A percentile compares a stretch with the other conserved stretches of the same genome.
Conservation (phyloP, 2,329 filamentous ascomycete species). For the Colletotrichum acutatum region DNA sequence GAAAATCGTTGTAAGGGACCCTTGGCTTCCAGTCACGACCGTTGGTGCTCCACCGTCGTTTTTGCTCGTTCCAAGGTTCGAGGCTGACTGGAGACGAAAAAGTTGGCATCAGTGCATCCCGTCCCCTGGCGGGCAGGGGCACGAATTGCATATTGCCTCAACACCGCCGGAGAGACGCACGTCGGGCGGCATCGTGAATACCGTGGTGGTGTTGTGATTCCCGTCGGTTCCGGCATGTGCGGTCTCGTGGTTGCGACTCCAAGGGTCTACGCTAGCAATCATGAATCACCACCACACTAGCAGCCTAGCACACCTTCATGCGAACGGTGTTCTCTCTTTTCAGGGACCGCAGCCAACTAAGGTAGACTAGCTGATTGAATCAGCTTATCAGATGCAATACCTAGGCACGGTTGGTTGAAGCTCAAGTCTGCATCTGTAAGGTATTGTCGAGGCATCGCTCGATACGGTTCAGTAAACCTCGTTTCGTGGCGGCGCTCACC, state of each 20-base stretch:
- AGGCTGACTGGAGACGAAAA: constrained; percentile 10
- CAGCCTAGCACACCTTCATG: not conserved
- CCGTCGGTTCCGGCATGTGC: constrained; percentile 13
- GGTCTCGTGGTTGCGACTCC: not conserved
- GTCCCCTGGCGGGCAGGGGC: constrained; percentile 12
- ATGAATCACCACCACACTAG: constrained; percentile 15
- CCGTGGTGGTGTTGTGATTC: not conserved
- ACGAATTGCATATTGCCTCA: not conserved
- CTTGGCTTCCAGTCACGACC: constrained; percentile 9
- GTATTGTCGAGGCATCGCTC: not conserved
- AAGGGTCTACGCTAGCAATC: not conserved
- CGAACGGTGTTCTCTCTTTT: not conserved
- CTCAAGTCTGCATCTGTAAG: not conserved
- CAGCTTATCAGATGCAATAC: not conserved
- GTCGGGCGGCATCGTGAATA: constrained; percentile 26
- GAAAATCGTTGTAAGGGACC: constrained; percentile 30
- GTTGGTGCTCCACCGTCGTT: constrained; percentile 28
- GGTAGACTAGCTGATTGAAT: not conserved
- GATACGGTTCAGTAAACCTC: not conserved
- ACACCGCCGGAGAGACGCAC: constrained; percentile 12
- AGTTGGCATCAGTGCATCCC: constrained; percentile 24
- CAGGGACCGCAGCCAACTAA: not conserved
- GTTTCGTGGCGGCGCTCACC: not conserved
- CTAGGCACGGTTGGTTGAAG: not conserved
- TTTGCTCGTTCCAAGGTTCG: constrained; percentile 32